Base-by-base conservation (phyloP, 306 rosid genomes). In the Cucurbita argyrosperma region DNA sequence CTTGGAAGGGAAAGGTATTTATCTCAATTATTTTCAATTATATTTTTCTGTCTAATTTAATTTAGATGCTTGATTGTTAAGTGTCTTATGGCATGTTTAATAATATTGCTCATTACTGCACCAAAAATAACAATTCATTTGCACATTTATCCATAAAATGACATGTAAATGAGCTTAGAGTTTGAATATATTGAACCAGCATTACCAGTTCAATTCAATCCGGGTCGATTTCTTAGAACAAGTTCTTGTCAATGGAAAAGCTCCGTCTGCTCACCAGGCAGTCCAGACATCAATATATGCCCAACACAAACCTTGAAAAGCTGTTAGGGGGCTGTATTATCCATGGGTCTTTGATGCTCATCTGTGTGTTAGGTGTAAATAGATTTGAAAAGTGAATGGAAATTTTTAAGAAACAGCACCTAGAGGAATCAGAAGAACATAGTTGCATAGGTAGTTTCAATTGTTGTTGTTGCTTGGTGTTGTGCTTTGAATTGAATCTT, bases 221-320 rank as follows among this genome's bases (percentile, higher is more conserved):
- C 97, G 90, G 13, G 82, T 89, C 82, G 97, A 94, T 85, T 90
- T 90, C 92, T 70, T 82, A 67, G 94, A 89, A 71, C 98, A 94
- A 83, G 54, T 90, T 76, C 87, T 89, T 75, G 96, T 90, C 66
- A 90, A 94, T 76, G 98, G 98, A 79, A 89, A 86, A 80, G 84
- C 92, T 72, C 81, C 82, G 63, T 76, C 94, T 78, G 77, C 85
- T 65, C 85, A 82, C 12, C 91, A 94, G 76, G 89, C 85, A n/a
- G 81, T 85, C 67, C 88, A 30, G 12, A 37, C 88, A 40, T 88
- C 97, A 47, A 88, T 94, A 76, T 80, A 76, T 66, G 98, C 97
- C 58, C 92, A 94, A 38, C 98, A 87, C 78, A 88, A 90, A 83
- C 88, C 92, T 52, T 87, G 79, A 86, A 69, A 52, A 56, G 74